Evolutionary conservation across 495 filamentous ascomycete species (phyloP).

Genomic region (Annulohypoxylon nitens): DNA sequence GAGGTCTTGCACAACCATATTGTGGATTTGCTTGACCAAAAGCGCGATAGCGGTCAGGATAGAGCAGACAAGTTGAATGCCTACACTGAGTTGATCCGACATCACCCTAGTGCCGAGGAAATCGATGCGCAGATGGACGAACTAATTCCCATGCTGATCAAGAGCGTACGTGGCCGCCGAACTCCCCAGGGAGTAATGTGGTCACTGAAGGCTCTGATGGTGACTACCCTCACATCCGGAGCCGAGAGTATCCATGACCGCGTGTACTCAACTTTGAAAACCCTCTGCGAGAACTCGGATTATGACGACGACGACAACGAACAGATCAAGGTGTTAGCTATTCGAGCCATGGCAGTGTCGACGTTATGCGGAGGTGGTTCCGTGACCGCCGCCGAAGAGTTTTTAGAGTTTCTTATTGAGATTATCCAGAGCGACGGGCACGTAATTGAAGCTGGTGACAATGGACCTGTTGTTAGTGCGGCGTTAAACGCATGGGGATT

Average conservation of each 20-base stretch:
- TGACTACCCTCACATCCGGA: conserved; percentile 79
- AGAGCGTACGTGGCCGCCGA: conserved; percentile 76
- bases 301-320: conserved; percentile 55
- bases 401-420: conserved; percentile 87
- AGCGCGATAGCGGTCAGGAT: conserved; percentile 83
- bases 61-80: conserved; percentile 78
- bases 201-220: conserved; percentile 79
- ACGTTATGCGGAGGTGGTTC: conserved; percentile 85
- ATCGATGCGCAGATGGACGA: conserved; percentile 71
- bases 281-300: conserved; percentile 76
- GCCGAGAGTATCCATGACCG: conserved; percentile 78
- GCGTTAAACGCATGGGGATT: conserved; percentile 92
- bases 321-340: conserved; percentile 76
- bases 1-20: conserved; percentile 78
- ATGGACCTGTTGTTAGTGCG: conserved; percentile 80
- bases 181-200: conserved; percentile 79
- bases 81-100: conserved; percentile 79
- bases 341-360: conserved; percentile 79
- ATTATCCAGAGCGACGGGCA: conserved; percentile 88
- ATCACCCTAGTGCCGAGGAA: conserved; percentile 77
- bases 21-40: conserved; percentile 85
- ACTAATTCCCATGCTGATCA: conserved; percentile 77
- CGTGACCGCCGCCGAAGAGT: conserved; percentile 74
- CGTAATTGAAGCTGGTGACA: conserved; percentile 79
- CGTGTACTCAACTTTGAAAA: conserved; percentile 73